A percentile compares a stretch with the other conserved stretches of the same genome.
Evolutionary conservation across 2,329 filamentous ascomycete species (phyloP).

Genomic region (Pseudogymnoascus sp.): DNA sequence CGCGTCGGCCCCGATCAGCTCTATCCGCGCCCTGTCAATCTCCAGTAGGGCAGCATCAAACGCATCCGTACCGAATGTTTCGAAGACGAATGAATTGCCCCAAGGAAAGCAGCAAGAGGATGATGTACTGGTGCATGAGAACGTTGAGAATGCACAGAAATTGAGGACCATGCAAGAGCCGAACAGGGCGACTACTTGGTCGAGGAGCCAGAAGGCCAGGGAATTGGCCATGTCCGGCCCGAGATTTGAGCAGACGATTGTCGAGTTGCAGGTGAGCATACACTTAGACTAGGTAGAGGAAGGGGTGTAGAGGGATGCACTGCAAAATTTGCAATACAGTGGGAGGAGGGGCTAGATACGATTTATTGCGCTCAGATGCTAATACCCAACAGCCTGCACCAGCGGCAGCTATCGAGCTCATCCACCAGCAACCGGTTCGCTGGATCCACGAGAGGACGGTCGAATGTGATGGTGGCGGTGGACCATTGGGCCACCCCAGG

Average conservation of each 20-base stretch:
- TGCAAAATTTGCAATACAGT: background rate
- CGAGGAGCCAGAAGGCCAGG: conserved; percentile 73
- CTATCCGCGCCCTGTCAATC: background rate
- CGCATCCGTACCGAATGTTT: conserved; percentile 34
- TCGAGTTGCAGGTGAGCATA: conserved; percentile 71
- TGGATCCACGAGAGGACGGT: conserved; percentile 81
- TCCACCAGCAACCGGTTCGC: conserved; percentile 88
- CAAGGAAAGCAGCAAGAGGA: conserved; percentile 42
- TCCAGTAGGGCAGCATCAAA: conserved; percentile 23
- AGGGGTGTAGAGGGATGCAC: background rate
- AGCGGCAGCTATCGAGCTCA: conserved; percentile 83
- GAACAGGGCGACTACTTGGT: conserved; percentile 77
- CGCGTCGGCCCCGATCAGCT: background rate
- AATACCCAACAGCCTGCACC: conserved; percentile 65
- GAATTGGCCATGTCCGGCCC: conserved; percentile 84
- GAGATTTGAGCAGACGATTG: conserved; percentile 94
- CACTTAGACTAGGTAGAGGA: background rate
- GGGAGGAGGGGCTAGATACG: background rate
- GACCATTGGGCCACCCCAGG: conserved; percentile 78
- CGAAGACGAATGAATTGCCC: conserved; percentile 52
- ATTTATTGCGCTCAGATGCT: conserved; percentile 11
- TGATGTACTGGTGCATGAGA: conserved; percentile 43
- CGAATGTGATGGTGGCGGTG: conserved; percentile 86
- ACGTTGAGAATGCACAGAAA: conserved; percentile 34
- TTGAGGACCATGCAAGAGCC: conserved; percentile 58